Base-by-base conservation (phyloP, 2,329 filamentous ascomycete genomes). In the Teratosphaeria gauchensis region DNA sequence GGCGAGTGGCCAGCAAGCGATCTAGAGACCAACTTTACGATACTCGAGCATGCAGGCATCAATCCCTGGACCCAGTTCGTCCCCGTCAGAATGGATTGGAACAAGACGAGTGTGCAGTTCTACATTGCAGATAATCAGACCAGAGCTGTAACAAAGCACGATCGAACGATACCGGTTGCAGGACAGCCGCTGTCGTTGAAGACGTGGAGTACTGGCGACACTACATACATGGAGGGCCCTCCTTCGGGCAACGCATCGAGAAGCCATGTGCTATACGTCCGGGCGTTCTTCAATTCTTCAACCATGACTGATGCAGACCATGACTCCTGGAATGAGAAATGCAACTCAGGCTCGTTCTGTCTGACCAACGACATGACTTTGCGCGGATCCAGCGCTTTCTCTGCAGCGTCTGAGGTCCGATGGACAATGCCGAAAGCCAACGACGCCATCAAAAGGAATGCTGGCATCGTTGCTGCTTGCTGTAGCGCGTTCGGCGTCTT, bases 231-330 rank as follows among this genome's bases (percentile, higher is more conserved):
- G 67, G 63, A 72, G 59, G 77, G 77, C 1, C 77, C 77, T n/a
- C 76, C 76, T 1, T 55, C 54, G n/a, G 54, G 46, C 16, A 65
- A 66, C 9, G 65, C 62, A 30, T 72, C 75, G 3, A 63, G 67
- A 21, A 75, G 75, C n/a, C 72, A 74, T 30, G 64, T 78, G 48
- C 73, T 67, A 4, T 79, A 73, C 71, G 71, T 73, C 7, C 71
- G 76, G 24, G 66, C 75, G 31, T 79, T 78, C 59, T 79, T 78
- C 70, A 78, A 79, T 61, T 76, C 76, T 0, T 76, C 75, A 2
- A 62, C 68, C 5, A 75, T 72, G 68, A 75, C 68, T 8, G 57
- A 64, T 2, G 28, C 38, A 9, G 46, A 62, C 21, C 62, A 65
- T 46, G 31, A 46, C 19, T 57, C n/a, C 7, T 63, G 55, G n/a